A percentile compares a stretch with the other conserved stretches of the same genome.
Evolutionary conservation across 2,329 filamentous ascomycete species (phyloP).

Genomic region (Ophiostoma novo-ulmi): DNA sequence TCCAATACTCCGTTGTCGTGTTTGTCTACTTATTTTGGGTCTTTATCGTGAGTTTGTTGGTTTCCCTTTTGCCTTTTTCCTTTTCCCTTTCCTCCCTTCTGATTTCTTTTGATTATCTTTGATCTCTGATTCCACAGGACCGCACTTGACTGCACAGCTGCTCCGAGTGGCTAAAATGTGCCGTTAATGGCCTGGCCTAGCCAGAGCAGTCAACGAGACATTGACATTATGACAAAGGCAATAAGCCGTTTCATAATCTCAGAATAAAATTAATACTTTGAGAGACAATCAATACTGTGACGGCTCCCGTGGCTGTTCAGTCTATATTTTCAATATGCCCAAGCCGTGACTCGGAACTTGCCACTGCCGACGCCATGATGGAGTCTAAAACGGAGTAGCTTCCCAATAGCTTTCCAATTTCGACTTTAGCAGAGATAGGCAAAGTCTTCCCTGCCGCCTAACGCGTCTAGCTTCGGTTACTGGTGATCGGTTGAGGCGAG

Average conservation of each 20-base stretch:
- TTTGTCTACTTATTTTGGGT: neutral
- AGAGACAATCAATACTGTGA: neutral
- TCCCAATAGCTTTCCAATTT: neutral
- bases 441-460: neutral
- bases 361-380: neutral
- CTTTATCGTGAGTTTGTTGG: neutral
- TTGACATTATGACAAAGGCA: neutral
- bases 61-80: neutral
- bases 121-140: neutral
- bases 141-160: too few relatives aligned
- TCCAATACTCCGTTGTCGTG: neutral
- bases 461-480: constrained; percentile 1
- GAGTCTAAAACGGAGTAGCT: neutral
- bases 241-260: too few relatives aligned
- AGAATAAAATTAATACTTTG: too few relatives aligned
- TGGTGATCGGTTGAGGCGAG: constrained; percentile 9
- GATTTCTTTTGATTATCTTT: neutral
- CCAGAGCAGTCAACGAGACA: neutral
- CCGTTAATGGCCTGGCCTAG: neutral
- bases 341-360: neutral
- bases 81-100: too few relatives aligned
- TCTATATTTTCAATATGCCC: neutral
- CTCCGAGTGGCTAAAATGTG: neutral
- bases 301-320: too few relatives aligned
- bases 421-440: neutral